Percentiles rank a stretch among this genome's conserved stretches.
Conservation (phyloP, 1,139 yeast species). For the Kodamaea ohmeri region DNA sequence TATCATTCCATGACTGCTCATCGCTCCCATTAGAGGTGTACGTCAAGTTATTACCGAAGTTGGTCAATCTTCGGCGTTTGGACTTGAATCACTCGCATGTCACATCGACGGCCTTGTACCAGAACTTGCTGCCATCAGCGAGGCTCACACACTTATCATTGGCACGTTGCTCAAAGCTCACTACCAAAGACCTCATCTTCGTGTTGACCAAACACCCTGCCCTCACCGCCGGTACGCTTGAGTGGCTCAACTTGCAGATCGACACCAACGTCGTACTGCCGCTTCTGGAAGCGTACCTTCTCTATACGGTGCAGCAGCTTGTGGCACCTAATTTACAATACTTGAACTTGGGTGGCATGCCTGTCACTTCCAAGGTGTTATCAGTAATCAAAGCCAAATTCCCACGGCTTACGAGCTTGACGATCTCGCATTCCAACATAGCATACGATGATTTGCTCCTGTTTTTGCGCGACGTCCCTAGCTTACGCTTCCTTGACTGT, state of each 20-base stretch:
- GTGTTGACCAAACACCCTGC: slow-evolving; percentile 76
- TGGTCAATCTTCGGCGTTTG: slow-evolving; percentile 60
- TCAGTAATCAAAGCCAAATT: slow-evolving; percentile 54
- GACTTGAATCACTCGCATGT: slow-evolving; percentile 84
- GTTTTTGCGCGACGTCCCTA: slow-evolving; percentile 36
- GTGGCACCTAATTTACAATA: slow-evolving; percentile 52
- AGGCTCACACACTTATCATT: slow-evolving; percentile 74
- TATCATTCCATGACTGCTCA: slow-evolving; percentile 88
- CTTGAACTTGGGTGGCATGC: slow-evolving; percentile 74
- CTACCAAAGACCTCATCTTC: slow-evolving; percentile 70
- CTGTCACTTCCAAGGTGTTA: slow-evolving; percentile 55
- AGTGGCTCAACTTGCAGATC: slow-evolving; percentile 77
- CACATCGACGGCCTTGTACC: slow-evolving; percentile 50
- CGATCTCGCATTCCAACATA: slow-evolving; percentile 57
- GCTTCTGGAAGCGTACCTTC: slow-evolving; percentile 55
- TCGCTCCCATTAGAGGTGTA: slow-evolving; percentile 62
- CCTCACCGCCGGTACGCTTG: slow-evolving; percentile 50
- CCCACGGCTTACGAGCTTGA: slow-evolving; percentile 56
- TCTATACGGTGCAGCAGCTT: slow-evolving; percentile 53
- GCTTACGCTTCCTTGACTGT: slow-evolving; percentile 35
- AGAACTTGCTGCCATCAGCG: slow-evolving; percentile 50
- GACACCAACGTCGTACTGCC: slow-evolving; percentile 68
- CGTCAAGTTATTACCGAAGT: slow-evolving; percentile 53
- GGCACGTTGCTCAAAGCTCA: slow-evolving; percentile 73
- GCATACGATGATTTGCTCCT: slow-evolving; percentile 48